These are phyloP conservation scores for Fusarium albosuccineum DNA, from an alignment of 2,329 filamentous ascomycete species.

Conservation along the genomic window DNA sequence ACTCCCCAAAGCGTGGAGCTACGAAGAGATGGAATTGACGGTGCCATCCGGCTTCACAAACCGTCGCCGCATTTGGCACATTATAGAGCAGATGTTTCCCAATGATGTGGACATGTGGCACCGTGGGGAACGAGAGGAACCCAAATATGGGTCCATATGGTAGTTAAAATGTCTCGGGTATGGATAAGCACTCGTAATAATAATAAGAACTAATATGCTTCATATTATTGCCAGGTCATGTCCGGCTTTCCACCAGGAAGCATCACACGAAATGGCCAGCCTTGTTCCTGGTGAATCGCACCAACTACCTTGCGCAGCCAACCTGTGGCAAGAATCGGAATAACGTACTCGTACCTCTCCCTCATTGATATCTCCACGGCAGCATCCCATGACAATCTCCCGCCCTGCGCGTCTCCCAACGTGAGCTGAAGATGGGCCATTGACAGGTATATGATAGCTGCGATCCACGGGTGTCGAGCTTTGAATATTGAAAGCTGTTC, in stretches of 20 bases:
- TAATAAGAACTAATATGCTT: no score
- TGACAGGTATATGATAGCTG: slow-evolving; percentile 46
- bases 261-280: slow-evolving; percentile 51
- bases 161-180: no score
- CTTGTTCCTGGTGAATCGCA: slow-evolving; percentile 41
- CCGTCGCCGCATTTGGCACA: background rate
- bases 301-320: slow-evolving; percentile 48
- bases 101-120: background rate
- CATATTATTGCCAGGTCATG: slow-evolving; percentile 33
- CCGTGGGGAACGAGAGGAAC: no score
- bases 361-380: slow-evolving; percentile 41
- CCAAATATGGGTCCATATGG: no score
- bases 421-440: slow-evolving; percentile 47
- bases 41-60: background rate
- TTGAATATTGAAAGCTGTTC: slow-evolving; percentile 41
- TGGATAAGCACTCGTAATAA: no score
- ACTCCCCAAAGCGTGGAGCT: background rate
- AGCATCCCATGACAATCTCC: slow-evolving; percentile 40
- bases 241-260: slow-evolving; percentile 48
- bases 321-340: slow-evolving; percentile 46
- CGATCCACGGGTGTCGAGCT: slow-evolving; percentile 40
- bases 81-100: background rate
- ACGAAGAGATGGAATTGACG: background rate
- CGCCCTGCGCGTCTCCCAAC: slow-evolving; percentile 29
- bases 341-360: slow-evolving; percentile 49